A percentile compares a stretch with the other conserved stretches of the same genome.
Evolutionary conservation across 2,329 filamentous ascomycete species (phyloP).

Genomic region (Cytospora paraplurivora): DNA sequence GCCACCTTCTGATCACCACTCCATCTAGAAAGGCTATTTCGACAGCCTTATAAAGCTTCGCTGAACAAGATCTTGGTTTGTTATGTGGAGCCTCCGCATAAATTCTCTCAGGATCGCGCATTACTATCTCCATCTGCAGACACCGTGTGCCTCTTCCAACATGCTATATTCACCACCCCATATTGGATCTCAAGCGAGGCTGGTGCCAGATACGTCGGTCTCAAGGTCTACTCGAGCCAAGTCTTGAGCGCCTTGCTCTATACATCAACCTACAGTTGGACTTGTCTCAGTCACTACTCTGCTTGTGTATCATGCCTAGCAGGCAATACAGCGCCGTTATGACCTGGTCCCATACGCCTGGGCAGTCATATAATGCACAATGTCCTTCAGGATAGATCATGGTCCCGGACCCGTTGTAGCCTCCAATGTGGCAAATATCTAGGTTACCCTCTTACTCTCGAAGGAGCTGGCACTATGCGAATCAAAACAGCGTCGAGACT

Average conservation of each 20-base stretch:
- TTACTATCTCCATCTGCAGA: neutral
- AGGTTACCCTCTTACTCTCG: too few relatives aligned
- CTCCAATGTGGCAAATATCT: too few relatives aligned
- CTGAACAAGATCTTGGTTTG: neutral
- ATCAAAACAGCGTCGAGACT: too few relatives aligned
- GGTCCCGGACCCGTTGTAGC: too few relatives aligned
- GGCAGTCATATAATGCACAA: too few relatives aligned
- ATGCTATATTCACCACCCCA: neutral
- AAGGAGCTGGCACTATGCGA: too few relatives aligned
- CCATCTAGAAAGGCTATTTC: slow-evolving; percentile 8
- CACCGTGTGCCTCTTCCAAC: neutral
- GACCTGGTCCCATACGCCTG: too few relatives aligned
- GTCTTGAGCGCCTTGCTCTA: neutral
- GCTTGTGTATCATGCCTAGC: neutral
- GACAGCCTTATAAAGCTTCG: slow-evolving; percentile 1
- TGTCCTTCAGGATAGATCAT: too few relatives aligned
- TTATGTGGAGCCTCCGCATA: neutral
- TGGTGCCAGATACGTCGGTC: slow-evolving; percentile 8
- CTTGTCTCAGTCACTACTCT: neutral
- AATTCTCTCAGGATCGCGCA: neutral
- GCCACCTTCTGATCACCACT: slow-evolving; percentile 6
- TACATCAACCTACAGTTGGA: neutral
- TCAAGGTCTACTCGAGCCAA: slow-evolving; percentile 2
- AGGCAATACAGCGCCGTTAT: too few relatives aligned
- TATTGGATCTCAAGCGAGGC: neutral